Conservation (phyloP, 1,139 yeast genomes). For the Candida freyschussii region DNA sequence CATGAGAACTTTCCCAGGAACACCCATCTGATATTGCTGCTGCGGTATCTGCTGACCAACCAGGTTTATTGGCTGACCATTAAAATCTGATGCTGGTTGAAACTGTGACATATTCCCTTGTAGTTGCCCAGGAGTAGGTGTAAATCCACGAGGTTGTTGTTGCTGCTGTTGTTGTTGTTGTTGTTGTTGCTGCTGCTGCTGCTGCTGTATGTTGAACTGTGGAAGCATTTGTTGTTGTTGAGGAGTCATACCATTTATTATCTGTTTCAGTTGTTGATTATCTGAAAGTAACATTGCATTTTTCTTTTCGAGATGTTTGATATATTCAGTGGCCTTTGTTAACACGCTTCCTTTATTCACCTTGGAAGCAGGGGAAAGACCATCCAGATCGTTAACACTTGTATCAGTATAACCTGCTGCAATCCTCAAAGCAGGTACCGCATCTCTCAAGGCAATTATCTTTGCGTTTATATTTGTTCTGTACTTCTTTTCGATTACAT, state of each 20-base stretch:
- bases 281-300: constrained; percentile 54
- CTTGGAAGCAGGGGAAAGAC: constrained; percentile 78
- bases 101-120: constrained; percentile 10
- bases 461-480: constrained; percentile 71
- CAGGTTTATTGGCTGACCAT: constrained; percentile 22
- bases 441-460: constrained; percentile 59
- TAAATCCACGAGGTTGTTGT: constrained; percentile 7
- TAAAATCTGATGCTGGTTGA: constrained; percentile 21
- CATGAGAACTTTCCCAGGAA: constrained; percentile 29
- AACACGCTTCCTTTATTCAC: constrained; percentile 84
- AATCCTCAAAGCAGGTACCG: constrained; percentile 56
- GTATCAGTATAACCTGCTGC: constrained; percentile 25
- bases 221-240: constrained; percentile 9
- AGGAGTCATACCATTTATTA: constrained; percentile 14
- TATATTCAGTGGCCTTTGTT: constrained; percentile 86
- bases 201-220: constrained; percentile 7
- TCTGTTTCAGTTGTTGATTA: constrained; percentile 43
- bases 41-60: constrained; percentile 22
- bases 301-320: constrained; percentile 71
- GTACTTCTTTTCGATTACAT: constrained; percentile 71
- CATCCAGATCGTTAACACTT: constrained; percentile 47
- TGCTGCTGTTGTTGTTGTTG: constrained; percentile 9
- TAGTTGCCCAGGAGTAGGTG: constrained; percentile 12
- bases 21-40: constrained; percentile 21
- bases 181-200: constrained; percentile 9